Conservation (phyloP, 2,329 filamentous ascomycete species). For the Paraconiothyrium brasiliense region DNA sequence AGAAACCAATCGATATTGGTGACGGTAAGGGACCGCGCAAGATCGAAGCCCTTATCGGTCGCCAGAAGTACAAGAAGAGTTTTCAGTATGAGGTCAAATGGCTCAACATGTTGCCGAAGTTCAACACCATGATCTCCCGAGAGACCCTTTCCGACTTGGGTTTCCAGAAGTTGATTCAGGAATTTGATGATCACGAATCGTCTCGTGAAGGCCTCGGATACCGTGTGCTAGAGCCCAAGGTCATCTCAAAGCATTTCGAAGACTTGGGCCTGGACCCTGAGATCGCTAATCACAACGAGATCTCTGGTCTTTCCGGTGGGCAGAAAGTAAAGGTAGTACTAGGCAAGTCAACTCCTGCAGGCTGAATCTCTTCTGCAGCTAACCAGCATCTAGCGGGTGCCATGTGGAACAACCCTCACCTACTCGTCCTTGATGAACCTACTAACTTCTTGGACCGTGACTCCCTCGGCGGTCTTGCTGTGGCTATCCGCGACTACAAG, state of each 20-base stretch:
- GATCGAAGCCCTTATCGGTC: conserved; percentile 89
- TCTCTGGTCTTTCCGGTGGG: conserved; percentile 92
- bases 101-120: conserved; percentile 85
- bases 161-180: conserved; percentile 92
- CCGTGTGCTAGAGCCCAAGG: conserved; percentile 88
- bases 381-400: conserved; percentile 69
- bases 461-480: conserved; percentile 94
- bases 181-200: conserved; percentile 98
- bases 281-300: conserved; percentile 99
- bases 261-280: conserved; percentile 96
- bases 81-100: conserved; percentile 99
- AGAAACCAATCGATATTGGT: conserved; percentile 83
- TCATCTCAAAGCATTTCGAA: conserved; percentile 98
- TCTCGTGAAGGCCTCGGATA: conserved; percentile 98
- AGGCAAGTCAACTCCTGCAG: conserved; percentile 67
- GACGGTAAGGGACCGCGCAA: conserved; percentile 81
- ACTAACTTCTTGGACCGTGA: conserved; percentile 99
- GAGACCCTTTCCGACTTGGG: conserved; percentile 88
- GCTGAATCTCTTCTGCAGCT: conserved; percentile 33
- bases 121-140: conserved; percentile 91
- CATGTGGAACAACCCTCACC: conserved; percentile 99
- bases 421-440: conserved; percentile 96
- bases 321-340: conserved; percentile 99
- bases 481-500: conserved; percentile 97
- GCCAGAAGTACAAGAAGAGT: conserved; percentile 98